Evolutionary conservation across 1,139 yeast genomes (phyloP), one percentile per base, ranked within the genome.

Genomic region (Suhomyces panamericanus): DNA sequence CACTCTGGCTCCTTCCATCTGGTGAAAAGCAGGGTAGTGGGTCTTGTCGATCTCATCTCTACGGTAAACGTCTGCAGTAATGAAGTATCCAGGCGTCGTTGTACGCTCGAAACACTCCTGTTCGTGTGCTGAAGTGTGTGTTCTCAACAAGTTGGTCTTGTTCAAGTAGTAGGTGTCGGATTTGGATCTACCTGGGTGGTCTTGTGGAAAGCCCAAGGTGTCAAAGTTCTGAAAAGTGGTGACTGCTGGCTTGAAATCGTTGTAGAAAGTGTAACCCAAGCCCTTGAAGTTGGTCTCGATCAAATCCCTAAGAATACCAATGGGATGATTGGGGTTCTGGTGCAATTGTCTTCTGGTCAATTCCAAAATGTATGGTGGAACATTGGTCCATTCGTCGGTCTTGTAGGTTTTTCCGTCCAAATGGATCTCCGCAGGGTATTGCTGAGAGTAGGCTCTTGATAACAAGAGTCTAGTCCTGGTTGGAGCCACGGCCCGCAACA

Each of bases 121-220:
- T 65, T 93, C 99, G 63, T 93, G 99, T 0, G 99, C 99, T 1
- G 97, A 90, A 0, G 99, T 93, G 60, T 93, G 99, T 0, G 99
- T 93, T 57, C 97, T 73, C 49, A 93, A 70, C 32, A 95, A 70
- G 35, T 85, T 71, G 13, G 77, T 76, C 48, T 81, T 74, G 65
- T 93, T 91, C 48, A 93, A 65, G 62, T 93, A 93, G 64, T 93
- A 93, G 0, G 99, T 93, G 62, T 93, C 99, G 3, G 96, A 87
- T 57, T 80, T 86, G 27, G 95, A 82, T 59, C 99, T 76, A 3
- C 99, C 98, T 0, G 96, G 96, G 60, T 93, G 99, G 60, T 91
- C 96, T 37, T 67, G 63, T 0, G 98, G 96, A 63, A 93, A 93
- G 1, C 96, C 97, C 36, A 93, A 73, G 3, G 86, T 87, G 62